Base-by-base conservation (phyloP, 2,329 filamentous ascomycete species). In the Lasiodiplodia sp. region DNA sequence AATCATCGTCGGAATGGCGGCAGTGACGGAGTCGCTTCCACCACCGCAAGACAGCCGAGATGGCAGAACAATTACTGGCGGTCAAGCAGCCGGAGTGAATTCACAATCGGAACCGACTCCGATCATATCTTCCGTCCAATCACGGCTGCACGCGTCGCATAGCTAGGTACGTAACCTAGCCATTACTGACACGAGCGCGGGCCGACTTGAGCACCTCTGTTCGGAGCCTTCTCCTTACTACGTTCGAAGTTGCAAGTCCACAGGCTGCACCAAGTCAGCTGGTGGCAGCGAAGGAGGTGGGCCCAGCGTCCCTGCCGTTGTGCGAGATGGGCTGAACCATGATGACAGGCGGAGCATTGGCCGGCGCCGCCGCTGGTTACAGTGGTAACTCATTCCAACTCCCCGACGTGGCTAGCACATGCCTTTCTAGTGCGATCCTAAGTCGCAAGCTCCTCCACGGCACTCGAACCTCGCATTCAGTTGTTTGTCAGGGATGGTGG, bases 191-290 rank as follows among this genome's bases (percentile, higher is more conserved):
- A 40, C 18, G 49, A 51, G 23, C 63, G 53, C 38, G 63, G 63
- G 44, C 63, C 63, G 23, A 16, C 38, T 66, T 18, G 34, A 37
- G 40, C 40, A 66, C 18, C 10, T 21, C 47, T 56, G 14, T 6
- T 64, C 60, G 60, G 60, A 64, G 60, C 60, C 31, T 52, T 62
- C 66, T 67, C 66, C 63, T 66, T 56, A 31, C 28, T 21, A 66
- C 63, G 63, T 66, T 66, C 10, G 63, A 66, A 47, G 63, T 66
- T 66, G 51, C n/a, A n/a, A 23, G 11, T 12, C 21, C 4, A 16
- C 21, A 51, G 23, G 44, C 47, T 65, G 21, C 21, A 25, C 47
- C n/a, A 16, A 31, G 40, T 51, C 25, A 47, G 44, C 38, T 37
- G 25, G 25, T 47, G 60, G 60, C 60, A 64, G 47, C n/a, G 31